Percentiles rank a stretch among this genome's conserved stretches.
Conservation (phyloP, 208 protist genomes). For the Dictyostelium gargantuum region DNA sequence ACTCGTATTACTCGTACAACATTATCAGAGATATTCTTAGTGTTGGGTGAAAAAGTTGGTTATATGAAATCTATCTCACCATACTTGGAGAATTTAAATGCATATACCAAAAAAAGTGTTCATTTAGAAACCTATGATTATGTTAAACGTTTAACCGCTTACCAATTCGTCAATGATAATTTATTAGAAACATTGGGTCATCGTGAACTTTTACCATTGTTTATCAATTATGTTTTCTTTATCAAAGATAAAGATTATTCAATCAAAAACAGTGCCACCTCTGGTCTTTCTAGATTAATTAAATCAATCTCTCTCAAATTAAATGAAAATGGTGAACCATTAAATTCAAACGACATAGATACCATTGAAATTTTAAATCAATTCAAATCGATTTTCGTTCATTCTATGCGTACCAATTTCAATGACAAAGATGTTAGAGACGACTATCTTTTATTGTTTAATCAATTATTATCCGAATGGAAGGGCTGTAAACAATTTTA, state of each 20-base stretch:
- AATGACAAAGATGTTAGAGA: conserved; percentile 3
- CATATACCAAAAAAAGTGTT: background rate
- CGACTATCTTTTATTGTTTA: background rate
- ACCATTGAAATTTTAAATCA: background rate
- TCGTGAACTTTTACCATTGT: background rate
- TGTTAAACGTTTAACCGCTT: background rate
- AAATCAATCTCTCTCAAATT: background rate
- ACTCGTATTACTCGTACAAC: background rate
- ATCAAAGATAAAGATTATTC: conserved; percentile 28
- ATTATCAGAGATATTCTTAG: background rate
- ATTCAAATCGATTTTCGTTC: background rate
- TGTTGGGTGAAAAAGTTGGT: background rate
- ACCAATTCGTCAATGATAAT: background rate
- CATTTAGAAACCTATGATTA: conserved; percentile 46
- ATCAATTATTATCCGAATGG: background rate
- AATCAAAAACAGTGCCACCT: background rate
- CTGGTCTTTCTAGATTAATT: background rate
- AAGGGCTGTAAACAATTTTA: background rate
- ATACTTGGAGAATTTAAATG: background rate
- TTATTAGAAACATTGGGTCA: background rate
- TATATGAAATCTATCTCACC: background rate
- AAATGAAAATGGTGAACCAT: background rate
- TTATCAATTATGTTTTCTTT: conserved; percentile 1
- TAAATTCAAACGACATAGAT: background rate
- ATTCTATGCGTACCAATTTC: background rate